These are phyloP conservation scores for Scheffersomyces segobiensis DNA, from an alignment of 1,139 yeast species.

Conservation along the genomic window DNA sequence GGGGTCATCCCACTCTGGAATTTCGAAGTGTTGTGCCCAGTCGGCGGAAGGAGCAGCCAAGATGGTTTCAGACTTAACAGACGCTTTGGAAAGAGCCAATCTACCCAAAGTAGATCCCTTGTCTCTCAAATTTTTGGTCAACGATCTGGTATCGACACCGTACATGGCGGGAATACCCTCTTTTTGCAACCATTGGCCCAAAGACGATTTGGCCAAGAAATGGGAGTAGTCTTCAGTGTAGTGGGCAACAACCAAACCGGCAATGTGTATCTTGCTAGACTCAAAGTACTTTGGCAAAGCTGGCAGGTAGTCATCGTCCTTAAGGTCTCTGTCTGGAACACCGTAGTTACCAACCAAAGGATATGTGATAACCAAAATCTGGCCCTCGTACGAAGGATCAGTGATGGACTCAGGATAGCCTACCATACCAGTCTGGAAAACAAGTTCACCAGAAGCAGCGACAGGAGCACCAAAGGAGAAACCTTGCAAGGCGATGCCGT, in stretches of 20 bases:
- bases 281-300: conserved; percentile 90
- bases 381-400: conserved; percentile 98
- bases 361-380: conserved; percentile 92
- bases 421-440: conserved; percentile 99
- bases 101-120: conserved; percentile 94
- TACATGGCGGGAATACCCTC: conserved; percentile 94
- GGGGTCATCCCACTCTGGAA: conserved; percentile 93
- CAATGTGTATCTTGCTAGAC: conserved; percentile 86
- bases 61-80: conserved; percentile 40
- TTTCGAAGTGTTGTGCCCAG: conserved; percentile 67
- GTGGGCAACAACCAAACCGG: conserved; percentile 96
- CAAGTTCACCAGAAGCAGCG: conserved; percentile 94
- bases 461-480: conserved; percentile 95
- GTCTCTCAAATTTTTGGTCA: conserved; percentile 90
- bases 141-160: conserved; percentile 95
- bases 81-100: conserved; percentile 58
- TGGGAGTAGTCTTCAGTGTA: conserved; percentile 97
- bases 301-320: conserved; percentile 71
- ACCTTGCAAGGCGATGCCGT: conserved; percentile 89
- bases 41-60: conserved; percentile 24
- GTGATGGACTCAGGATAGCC: conserved; percentile 99
- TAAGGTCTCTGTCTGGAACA: conserved; percentile 85
- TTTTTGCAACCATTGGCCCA: conserved; percentile 90
- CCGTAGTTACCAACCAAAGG: conserved; percentile 99
- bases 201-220: conserved; percentile 85